Evolutionary conservation across 2,329 filamentous ascomycete species (phyloP).

Genomic region (Acrocalymma vagum): DNA sequence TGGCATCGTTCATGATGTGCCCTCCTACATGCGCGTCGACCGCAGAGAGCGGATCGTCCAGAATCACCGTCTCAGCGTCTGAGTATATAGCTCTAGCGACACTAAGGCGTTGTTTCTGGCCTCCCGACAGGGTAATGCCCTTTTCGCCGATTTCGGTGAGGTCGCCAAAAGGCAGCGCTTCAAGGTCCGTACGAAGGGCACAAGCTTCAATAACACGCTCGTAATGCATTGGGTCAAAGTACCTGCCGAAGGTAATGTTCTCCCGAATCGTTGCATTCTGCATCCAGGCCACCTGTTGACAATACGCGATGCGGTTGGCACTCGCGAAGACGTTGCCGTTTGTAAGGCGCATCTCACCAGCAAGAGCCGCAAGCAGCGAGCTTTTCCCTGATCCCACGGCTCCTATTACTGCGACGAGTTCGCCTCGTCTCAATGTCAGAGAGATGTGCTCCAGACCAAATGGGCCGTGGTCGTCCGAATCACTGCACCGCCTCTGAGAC

Average conservation of each 20-base stretch:
- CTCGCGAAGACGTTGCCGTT: slow-evolving; percentile 76
- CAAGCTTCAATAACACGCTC: slow-evolving; percentile 80
- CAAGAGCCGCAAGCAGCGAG: slow-evolving; percentile 83
- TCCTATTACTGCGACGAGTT: slow-evolving; percentile 83
- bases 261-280: slow-evolving; percentile 85
- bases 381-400: slow-evolving; percentile 87
- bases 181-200: slow-evolving; percentile 81
- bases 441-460: too few relatives aligned
- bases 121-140: slow-evolving; percentile 91
- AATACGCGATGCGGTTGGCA: slow-evolving; percentile 83
- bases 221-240: slow-evolving; percentile 76
- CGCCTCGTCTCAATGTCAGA: too few relatives aligned
- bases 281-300: slow-evolving; percentile 95
- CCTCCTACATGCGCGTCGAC: slow-evolving; percentile 65
- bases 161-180: slow-evolving; percentile 88
- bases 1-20: slow-evolving; percentile 88
- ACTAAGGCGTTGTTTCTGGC: slow-evolving; percentile 91
- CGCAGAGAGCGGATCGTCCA: slow-evolving; percentile 68
- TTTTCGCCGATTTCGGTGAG: slow-evolving; percentile 90
- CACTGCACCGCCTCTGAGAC: too few relatives aligned
- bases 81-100: slow-evolving; percentile 82
- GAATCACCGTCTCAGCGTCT: slow-evolving; percentile 66
- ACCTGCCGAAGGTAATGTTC: slow-evolving; percentile 88
- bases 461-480: too few relatives aligned
- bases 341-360: slow-evolving; percentile 90